phyloP scores from a whole-genome alignment of 805 yeast genomes.

The Phaffomyces opuntiae region DNA sequence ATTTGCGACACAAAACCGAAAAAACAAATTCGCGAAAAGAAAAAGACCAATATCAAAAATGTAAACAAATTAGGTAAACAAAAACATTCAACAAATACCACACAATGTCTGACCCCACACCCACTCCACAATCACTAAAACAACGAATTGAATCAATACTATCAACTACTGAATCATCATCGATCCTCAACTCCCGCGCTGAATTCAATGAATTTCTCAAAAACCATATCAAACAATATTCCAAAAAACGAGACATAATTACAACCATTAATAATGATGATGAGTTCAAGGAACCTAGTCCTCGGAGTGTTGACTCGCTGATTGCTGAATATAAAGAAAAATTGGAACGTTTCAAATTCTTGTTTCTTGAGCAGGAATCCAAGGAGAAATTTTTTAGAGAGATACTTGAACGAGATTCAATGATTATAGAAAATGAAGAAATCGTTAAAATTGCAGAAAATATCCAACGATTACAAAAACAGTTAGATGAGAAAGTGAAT shows the following conservation, averaged over 20 bases:
- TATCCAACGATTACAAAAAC: constrained; percentile 22
- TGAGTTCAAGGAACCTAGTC: constrained; percentile 18
- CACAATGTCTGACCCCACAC: no score
- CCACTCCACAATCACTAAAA: no score
- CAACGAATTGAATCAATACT: no score
- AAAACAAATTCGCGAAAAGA: no score
- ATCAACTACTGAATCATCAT: no score
- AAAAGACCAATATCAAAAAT: no score
- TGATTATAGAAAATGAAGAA: constrained; percentile 27
- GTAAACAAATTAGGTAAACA: no score
- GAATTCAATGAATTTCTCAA: constrained; percentile 3
- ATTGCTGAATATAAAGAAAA: constrained; percentile 26
- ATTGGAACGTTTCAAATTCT: constrained; percentile 51
- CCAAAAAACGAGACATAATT: background rate
- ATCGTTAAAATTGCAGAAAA: constrained; percentile 25
- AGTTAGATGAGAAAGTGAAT: constrained; percentile 20
- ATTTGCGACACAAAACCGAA: no score
- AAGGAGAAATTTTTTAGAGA: constrained; percentile 57
- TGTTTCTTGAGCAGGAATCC: constrained; percentile 66
- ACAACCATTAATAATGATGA: background rate
- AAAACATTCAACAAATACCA: no score
- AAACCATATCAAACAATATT: background rate
- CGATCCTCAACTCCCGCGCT: no score
- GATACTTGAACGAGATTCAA: constrained; percentile 31
- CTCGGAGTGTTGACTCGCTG: constrained; percentile 29